Conservation (phyloP, 2,329 filamentous ascomycete species). For the Acarospora socialis region DNA sequence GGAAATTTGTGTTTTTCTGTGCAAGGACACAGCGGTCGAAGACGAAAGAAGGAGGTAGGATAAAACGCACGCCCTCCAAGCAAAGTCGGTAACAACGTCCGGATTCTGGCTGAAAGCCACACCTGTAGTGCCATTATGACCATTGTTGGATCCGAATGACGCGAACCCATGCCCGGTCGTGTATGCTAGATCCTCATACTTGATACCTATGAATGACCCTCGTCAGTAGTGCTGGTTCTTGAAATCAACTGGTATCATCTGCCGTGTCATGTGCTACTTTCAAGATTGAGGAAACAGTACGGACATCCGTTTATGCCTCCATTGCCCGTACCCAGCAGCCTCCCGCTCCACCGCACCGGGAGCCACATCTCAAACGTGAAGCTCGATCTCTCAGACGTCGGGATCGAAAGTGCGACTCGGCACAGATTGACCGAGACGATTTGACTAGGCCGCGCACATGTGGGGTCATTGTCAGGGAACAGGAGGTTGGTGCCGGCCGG, state of each 20-base stretch:
- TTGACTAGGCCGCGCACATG: conserved; percentile 23
- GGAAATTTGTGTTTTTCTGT: no score
- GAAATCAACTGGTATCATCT: no score
- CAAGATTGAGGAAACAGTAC: conserved; percentile 10
- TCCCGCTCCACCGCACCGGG: conserved; percentile 31
- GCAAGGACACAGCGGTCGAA: neutral
- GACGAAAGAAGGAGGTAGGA: neutral
- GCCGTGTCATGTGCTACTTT: neutral
- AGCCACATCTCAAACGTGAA: conserved; percentile 36
- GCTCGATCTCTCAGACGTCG: conserved; percentile 29
- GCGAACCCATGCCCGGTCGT: conserved; percentile 30
- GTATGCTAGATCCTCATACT: conserved; percentile 32
- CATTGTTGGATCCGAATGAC: conserved; percentile 35
- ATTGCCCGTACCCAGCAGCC: conserved; percentile 36
- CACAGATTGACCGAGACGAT: conserved; percentile 26
- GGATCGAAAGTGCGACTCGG: conserved; percentile 28
- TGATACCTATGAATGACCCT: conserved; percentile 24
- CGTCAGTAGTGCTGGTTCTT: neutral
- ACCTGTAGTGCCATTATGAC: conserved; percentile 36
- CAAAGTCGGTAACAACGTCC: conserved; percentile 35
- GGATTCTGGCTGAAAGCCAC: conserved; percentile 31
- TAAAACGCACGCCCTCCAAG: conserved; percentile 24
- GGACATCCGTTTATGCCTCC: conserved; percentile 34
- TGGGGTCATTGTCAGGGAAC: conserved; percentile 24
- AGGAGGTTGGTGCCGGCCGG: conserved; percentile 24